A percentile compares a stretch with the other conserved stretches of the same genome.
phyloP scores from a whole-genome alignment of 129 eudicot genomes.

The Artemisia annua region DNA sequence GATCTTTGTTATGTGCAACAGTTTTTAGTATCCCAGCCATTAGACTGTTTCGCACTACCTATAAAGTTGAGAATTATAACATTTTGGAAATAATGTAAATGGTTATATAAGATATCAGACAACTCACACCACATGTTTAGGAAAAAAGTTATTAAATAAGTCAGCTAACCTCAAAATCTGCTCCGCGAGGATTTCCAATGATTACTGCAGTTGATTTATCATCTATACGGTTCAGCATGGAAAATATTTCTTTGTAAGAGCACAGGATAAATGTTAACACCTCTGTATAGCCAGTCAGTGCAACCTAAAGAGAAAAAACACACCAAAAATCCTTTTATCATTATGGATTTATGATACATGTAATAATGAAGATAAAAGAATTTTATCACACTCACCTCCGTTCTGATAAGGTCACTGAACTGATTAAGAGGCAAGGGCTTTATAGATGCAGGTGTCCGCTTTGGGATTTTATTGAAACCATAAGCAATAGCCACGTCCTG shows the following conservation, averaged over 20 bases:
- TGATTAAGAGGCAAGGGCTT: conserved; percentile 78
- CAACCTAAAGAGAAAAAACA: conserved; percentile 49
- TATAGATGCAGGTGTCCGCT: conserved; percentile 60
- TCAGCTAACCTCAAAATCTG: conserved; percentile 84
- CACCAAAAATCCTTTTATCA: conserved; percentile 14
- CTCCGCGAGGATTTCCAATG: conserved; percentile 89
- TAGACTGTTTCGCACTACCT: conserved; percentile 84
- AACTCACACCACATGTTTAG: not conserved
- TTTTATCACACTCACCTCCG: conserved; percentile 51
- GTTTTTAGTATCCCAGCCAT: conserved; percentile 93
- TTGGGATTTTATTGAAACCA: conserved; percentile 88
- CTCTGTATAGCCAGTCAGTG: conserved; percentile 83
- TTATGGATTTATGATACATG: not conserved
- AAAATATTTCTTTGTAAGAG: conserved; percentile 74
- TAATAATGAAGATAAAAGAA: conserved; percentile 23
- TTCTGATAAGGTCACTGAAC: conserved; percentile 74
- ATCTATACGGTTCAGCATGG: conserved; percentile 87
- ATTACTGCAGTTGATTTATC: conserved; percentile 72
- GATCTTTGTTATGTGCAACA: conserved; percentile 89
- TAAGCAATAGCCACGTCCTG: conserved; percentile 99
- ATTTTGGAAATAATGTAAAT: not conserved
- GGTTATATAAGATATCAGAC: not conserved
- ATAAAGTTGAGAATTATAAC: conserved; percentile 1
- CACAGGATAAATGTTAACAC: conserved; percentile 83
- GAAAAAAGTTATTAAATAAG: not conserved